Evolutionary conservation across 208 protist species (phyloP).

Genomic region (Acanthamoeba healyi): DNA sequence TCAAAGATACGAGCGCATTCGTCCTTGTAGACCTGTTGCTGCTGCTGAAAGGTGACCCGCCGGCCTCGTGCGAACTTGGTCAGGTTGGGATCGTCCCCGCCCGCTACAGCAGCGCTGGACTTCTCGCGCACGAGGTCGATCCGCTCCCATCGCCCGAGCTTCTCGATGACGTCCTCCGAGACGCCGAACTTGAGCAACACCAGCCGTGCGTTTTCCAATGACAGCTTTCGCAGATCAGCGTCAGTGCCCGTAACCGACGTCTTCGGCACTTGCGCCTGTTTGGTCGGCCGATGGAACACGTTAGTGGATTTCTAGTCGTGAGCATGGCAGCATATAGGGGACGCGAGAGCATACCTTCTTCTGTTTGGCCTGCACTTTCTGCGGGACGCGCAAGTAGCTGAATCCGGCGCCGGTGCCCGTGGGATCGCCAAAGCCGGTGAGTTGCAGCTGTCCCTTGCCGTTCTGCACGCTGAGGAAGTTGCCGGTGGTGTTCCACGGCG

Average conservation of each 20-base stretch:
- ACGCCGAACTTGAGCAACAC: constrained; percentile 81
- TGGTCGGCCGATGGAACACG: not conserved
- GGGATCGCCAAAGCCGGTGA: constrained; percentile 81
- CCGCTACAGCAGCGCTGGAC: constrained; percentile 77
- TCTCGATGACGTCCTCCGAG: constrained; percentile 77
- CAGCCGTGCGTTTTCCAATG: constrained; percentile 72
- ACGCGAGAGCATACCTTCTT: not conserved
- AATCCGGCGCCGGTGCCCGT: constrained; percentile 77
- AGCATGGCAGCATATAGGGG: constrained; percentile 29
- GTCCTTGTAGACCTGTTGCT: constrained; percentile 81
- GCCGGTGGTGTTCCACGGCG: constrained; percentile 84
- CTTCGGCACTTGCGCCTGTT: constrained; percentile 73
- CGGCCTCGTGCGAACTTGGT: constrained; percentile 83
- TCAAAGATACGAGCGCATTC: constrained; percentile 71
- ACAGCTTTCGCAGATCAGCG: constrained; percentile 85
- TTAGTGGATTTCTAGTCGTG: not conserved
- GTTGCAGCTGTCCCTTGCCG: constrained; percentile 84
- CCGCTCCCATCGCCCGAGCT: constrained; percentile 82
- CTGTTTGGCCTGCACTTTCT: constrained; percentile 78
- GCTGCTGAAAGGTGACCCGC: constrained; percentile 80
- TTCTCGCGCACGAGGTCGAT: constrained; percentile 83
- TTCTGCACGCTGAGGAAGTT: constrained; percentile 79
- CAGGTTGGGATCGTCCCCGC: constrained; percentile 73
- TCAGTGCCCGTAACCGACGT: constrained; percentile 85
- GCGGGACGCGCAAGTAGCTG: constrained; percentile 77